These are phyloP conservation scores for Bruguiera gymnorhiza DNA, from an alignment of 345 rosid species.

Conservation along the genomic window DNA sequence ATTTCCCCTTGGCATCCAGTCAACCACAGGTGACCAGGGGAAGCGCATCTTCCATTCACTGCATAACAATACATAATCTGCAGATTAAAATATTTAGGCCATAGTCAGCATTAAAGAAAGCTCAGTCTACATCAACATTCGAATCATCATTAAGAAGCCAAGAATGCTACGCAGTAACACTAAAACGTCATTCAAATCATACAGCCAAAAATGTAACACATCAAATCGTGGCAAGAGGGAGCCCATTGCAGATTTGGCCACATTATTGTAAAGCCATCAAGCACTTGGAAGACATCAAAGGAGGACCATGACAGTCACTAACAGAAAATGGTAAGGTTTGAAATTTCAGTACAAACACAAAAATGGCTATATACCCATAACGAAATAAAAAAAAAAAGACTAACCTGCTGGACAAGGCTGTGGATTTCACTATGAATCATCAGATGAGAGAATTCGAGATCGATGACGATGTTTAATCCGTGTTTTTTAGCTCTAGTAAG, in stretches of 20 bases:
- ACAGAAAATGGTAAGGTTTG: background rate
- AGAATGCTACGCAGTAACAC: no score
- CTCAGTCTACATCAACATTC: background rate
- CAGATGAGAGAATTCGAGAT: constrained; percentile 76
- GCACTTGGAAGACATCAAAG: no score
- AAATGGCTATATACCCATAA: no score
- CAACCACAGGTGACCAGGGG: constrained; percentile 81
- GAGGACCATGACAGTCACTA: no score
- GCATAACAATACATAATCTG: constrained; percentile 97
- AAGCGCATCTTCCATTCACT: constrained; percentile 57
- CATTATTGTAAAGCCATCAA: no score
- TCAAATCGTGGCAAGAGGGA: no score
- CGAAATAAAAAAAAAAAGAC: background rate
- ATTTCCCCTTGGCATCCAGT: constrained; percentile 77
- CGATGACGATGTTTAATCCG: constrained; percentile 72
- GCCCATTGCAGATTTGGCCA: no score
- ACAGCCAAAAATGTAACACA: no score
- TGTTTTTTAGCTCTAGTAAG: constrained; percentile 53
- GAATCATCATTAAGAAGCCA: no score
- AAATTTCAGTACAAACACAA: background rate
- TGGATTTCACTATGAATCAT: constrained; percentile 75
- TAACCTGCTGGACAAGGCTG: constrained; percentile 90
- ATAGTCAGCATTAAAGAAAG: constrained; percentile 11
- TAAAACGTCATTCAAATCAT: no score
- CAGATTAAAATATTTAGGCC: constrained; percentile 15